Percentiles rank a stretch among this genome's conserved stretches.
Evolutionary conservation across 2,329 filamentous ascomycete species (phyloP).

Genomic region (Metarhizium humberi): DNA sequence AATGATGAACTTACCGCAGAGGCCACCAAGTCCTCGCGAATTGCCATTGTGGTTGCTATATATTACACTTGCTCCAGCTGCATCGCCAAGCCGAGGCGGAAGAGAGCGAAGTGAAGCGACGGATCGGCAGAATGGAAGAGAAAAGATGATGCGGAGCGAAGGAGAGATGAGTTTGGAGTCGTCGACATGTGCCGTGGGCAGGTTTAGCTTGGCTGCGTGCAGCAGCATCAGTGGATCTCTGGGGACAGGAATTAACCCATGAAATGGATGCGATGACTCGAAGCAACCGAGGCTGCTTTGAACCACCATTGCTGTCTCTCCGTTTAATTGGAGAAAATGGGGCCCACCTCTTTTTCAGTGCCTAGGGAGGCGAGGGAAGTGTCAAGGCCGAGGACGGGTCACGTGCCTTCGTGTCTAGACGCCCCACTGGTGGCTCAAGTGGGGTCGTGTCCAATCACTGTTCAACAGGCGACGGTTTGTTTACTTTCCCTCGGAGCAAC

Average conservation of each 20-base stretch:
- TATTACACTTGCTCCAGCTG: slow-evolving; percentile 12
- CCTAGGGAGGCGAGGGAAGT: background rate
- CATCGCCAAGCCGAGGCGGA: slow-evolving; percentile 12
- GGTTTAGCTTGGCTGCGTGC: slow-evolving; percentile 7
- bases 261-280: background rate
- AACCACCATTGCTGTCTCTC: background rate
- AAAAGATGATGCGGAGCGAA: slow-evolving; percentile 8
- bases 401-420: slow-evolving; percentile 11
- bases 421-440: background rate
- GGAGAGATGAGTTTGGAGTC: slow-evolving; percentile 7
- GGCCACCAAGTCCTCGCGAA: slow-evolving; percentile 85
- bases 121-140: background rate
- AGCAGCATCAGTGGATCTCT: slow-evolving; percentile 8
- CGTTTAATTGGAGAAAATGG: background rate
- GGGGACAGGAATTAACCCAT: background rate
- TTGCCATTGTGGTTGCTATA: slow-evolving; percentile 49
- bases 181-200: slow-evolving; percentile 13
- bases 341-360: background rate
- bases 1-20: slow-evolving; percentile 54
- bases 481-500: slow-evolving; percentile 35
- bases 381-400: slow-evolving; percentile 4
- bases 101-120: background rate
- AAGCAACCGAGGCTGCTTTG: background rate
- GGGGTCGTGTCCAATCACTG: slow-evolving; percentile 17
- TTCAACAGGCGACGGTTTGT: slow-evolving; percentile 20